Evolutionary conservation across 345 rosid species (phyloP).

Genomic region (Eucalyptus sp.): DNA sequence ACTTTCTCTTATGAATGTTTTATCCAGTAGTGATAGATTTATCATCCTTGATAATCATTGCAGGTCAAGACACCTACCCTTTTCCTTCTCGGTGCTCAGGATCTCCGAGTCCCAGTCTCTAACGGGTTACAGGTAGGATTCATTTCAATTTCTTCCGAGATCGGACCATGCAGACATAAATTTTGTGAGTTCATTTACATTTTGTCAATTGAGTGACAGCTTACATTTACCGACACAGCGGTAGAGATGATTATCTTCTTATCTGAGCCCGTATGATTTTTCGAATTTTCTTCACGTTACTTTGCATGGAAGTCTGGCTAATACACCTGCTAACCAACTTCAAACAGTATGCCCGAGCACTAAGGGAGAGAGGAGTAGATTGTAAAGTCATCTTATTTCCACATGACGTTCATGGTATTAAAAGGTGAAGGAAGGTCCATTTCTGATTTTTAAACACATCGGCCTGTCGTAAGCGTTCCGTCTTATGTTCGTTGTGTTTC

Average conservation of each 20-base stretch:
- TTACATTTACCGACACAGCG: not conserved
- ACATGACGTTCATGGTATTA: conserved; percentile 55
- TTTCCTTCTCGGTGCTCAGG: conserved; percentile 71
- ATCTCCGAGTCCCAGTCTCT: conserved; percentile 83
- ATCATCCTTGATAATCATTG: not conserved
- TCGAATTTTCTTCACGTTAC: not conserved
- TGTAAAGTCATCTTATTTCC: conserved; percentile 65
- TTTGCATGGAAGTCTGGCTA: not conserved
- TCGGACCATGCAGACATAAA: not conserved
- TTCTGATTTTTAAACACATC: not conserved
- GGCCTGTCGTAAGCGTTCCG: not conserved
- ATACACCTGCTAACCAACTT: not conserved
- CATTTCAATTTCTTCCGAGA: not conserved
- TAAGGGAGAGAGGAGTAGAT: conserved; percentile 83
- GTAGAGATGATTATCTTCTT: not conserved
- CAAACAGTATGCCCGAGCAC: conserved; percentile 57
- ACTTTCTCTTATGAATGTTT: not conserved
- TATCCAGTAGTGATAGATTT: not conserved
- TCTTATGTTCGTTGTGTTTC: not conserved
- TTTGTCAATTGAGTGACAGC: not conserved
- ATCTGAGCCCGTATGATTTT: not conserved
- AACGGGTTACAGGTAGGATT: conserved; percentile 72
- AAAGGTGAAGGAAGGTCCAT: conserved; percentile 32
- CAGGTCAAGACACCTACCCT: conserved; percentile 93
- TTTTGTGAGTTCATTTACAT: not conserved